Evolutionary conservation across 495 filamentous ascomycete genomes (phyloP).

Genomic region (Daldinia caldariorum): DNA sequence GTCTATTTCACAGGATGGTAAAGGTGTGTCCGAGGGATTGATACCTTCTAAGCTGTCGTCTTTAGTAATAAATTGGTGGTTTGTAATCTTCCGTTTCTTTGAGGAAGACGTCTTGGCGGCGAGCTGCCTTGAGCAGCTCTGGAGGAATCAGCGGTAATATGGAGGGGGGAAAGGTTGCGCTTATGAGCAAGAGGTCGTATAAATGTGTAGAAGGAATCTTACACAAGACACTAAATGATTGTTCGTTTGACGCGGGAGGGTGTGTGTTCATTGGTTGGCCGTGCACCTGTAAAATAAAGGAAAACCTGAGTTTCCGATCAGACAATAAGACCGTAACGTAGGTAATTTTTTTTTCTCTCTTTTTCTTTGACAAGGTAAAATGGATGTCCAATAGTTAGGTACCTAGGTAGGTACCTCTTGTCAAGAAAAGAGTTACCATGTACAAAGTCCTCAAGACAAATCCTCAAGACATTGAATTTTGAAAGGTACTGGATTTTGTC

Average conservation of each 20-base stretch:
- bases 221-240: conserved; percentile 19
- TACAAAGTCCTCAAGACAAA: not conserved
- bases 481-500: too few species aligned
- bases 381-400: too few species aligned
- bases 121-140: conserved; percentile 73
- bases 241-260: conserved; percentile 13
- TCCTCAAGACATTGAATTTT: not conserved
- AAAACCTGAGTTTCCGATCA: conserved; percentile 22
- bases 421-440: too few species aligned
- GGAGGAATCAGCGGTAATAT: conserved; percentile 37
- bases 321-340: not conserved
- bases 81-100: conserved; percentile 86
- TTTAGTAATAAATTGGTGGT: conserved; percentile 59
- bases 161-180: conserved; percentile 8
- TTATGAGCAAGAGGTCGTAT: conserved; percentile 25
- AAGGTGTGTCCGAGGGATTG: conserved; percentile 55
- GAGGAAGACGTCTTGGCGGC: conserved; percentile 85
- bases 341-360: not conserved
- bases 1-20: conserved; percentile 62
- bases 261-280: conserved; percentile 10
- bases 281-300: conserved; percentile 22
- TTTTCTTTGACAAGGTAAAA: not conserved
- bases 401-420: too few species aligned
- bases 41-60: conserved; percentile 47
- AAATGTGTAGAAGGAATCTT: conserved; percentile 22